Conservation (phyloP, 257 asterid species). For the Solanum neorickii region DNA sequence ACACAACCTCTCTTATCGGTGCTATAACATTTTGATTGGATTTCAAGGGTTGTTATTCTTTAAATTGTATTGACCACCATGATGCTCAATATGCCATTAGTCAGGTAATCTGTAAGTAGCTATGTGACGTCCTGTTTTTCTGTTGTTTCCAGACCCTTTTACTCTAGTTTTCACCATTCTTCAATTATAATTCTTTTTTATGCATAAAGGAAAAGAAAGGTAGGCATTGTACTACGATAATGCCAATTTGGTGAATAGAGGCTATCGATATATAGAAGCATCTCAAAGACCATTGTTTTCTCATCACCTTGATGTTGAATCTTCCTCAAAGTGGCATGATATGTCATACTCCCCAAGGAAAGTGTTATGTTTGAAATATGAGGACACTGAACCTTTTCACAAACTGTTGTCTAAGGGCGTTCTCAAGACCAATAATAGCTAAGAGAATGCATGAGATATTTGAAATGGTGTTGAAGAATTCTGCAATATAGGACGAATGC, state of each 20-base stretch:
- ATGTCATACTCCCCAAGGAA: slow-evolving; percentile 79
- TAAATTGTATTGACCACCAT: no score
- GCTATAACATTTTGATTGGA: no score
- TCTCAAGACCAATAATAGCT: slow-evolving; percentile 73
- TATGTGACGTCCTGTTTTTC: no score
- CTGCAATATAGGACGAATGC: slow-evolving; percentile 81
- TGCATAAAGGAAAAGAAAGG: slow-evolving; percentile 70
- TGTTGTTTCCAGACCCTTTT: no score
- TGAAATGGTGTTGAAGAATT: slow-evolving; percentile 86
- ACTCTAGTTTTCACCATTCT: no score
- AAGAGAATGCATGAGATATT: slow-evolving; percentile 66
- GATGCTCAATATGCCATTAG: no score
- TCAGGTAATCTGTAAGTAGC: no score
- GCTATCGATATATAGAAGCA: slow-evolving; percentile 89
- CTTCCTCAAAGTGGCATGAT: slow-evolving; percentile 80
- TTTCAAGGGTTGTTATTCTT: no score
- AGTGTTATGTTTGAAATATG: slow-evolving; percentile 82
- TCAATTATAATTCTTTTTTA: no score
- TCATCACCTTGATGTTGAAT: slow-evolving; percentile 96
- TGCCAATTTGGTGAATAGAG: slow-evolving; percentile 98
- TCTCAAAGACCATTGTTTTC: slow-evolving; percentile 99
- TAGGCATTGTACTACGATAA: slow-evolving; percentile 91
- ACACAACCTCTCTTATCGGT: no score
- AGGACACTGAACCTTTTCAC: slow-evolving; percentile 92
- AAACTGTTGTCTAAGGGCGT: slow-evolving; percentile 68